Conservation (phyloP, 1,284 basidiomycete genomes). For the Apiotrichum sp. region DNA sequence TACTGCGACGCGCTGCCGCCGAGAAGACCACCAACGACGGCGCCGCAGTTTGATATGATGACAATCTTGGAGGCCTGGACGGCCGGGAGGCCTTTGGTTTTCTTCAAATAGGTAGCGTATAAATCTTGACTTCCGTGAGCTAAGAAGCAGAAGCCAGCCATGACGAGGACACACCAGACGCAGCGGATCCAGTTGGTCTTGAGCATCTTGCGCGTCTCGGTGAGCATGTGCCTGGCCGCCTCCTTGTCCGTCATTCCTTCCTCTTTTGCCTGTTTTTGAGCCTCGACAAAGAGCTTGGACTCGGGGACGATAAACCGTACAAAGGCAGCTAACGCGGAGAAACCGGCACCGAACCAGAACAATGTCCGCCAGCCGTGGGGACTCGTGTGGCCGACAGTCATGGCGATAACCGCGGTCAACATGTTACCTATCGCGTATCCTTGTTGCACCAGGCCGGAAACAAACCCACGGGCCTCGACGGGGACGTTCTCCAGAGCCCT, state of each 20-base stretch:
- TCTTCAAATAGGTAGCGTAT: constrained; percentile 63
- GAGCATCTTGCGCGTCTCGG: constrained; percentile 66
- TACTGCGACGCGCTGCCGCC: too few species aligned
- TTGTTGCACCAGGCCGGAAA: constrained; percentile 76
- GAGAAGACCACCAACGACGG: constrained; percentile 49
- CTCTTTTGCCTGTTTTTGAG: constrained; percentile 40
- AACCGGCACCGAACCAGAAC: constrained; percentile 57
- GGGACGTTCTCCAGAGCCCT: constrained; percentile 87
- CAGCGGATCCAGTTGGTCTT: constrained; percentile 73
- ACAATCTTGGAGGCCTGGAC: constrained; percentile 73
- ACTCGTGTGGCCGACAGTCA: constrained; percentile 49
- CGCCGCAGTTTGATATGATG: constrained; percentile 68
- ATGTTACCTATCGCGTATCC: constrained; percentile 60
- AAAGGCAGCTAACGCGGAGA: constrained; percentile 67
- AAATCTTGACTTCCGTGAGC: constrained; percentile 71
- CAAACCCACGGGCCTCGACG: constrained; percentile 74
- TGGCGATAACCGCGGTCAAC: constrained; percentile 64
- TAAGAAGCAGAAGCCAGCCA: constrained; percentile 76
- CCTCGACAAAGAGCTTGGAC: constrained; percentile 60
- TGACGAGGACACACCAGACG: constrained; percentile 63
- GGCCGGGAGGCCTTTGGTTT: constrained; percentile 44
- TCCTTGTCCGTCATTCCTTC: constrained; percentile 31
- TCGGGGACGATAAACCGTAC: constrained; percentile 73
- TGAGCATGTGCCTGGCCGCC: constrained; percentile 67
- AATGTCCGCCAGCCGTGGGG: constrained; percentile 49